Base-by-base conservation (phyloP, 2,329 filamentous ascomycete species). In the Aureobasidium leucospermi region DNA sequence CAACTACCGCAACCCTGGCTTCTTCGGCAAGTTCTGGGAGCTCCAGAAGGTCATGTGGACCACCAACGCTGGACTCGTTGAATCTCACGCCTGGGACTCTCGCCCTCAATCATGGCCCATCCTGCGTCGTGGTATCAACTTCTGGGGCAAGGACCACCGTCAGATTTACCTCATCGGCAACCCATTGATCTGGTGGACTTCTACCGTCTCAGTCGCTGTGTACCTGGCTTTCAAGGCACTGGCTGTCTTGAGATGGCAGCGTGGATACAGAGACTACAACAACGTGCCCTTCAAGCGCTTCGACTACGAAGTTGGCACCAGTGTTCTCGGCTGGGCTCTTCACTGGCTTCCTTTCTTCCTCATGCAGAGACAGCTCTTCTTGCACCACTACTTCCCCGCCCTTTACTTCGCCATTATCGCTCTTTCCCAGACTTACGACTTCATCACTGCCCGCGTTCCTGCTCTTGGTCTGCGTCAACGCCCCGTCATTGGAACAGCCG, bases 271-370 rank as follows among this genome's bases (percentile, higher is more conserved):
- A 66, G 94, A 99, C 75, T 97, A 99, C 74, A 77, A 81, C 62
- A 85, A 88, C 71, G 73, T 85, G 51, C 88, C 83, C 41, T 96
- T 97, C 81, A 96, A 96, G 78, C 90, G 94, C 60, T 99, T 97
- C 73, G 94, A 97, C 75, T 97, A 96, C 70, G 94, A 99, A 75
- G 85, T 97, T 61, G 94, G 94, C 63, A 90, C 86, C 57, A 90
- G 85, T 16, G 88, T 96, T 34, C 83, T 99, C 8, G 94, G 89
- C 66, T 99, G 94, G 94, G 90, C 89, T 49, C 87, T 99, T 74
- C 94, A 99, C 76, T 99, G 96, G 79, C 97, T 99, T 80, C 94
- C 94, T 10, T 99, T 99, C 79, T 99, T 86, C 78, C 83, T 99
- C 60, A 97, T 99, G 94, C 86, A 94, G 71, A 91, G 94, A 67